phyloP scores from a whole-genome alignment of 2,329 filamentous ascomycete genomes.

The Pseudofabraea citricarpa region DNA sequence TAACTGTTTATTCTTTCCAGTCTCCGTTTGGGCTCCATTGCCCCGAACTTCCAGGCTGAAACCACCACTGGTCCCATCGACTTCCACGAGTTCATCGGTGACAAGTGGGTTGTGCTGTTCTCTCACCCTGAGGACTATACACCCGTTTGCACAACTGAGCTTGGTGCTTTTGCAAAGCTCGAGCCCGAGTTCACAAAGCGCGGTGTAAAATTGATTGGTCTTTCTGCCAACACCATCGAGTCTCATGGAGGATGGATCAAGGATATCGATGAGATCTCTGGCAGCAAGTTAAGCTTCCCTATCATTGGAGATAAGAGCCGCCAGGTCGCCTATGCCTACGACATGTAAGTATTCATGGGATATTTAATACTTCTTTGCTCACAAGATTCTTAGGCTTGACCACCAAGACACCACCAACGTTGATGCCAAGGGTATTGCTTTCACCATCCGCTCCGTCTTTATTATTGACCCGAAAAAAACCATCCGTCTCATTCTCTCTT shows the following conservation, averaged over 20 bases:
- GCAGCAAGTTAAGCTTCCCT: constrained; percentile 67
- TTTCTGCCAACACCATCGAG: constrained; percentile 80
- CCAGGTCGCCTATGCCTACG: constrained; percentile 70
- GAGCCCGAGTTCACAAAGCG: constrained; percentile 84
- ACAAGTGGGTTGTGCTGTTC: constrained; percentile 79
- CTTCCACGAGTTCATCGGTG: constrained; percentile 77
- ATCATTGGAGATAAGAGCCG: constrained; percentile 80
- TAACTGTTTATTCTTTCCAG: constrained; percentile 32
- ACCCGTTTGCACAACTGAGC: constrained; percentile 92
- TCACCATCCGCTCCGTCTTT: constrained; percentile 93
- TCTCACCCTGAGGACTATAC: constrained; percentile 89
- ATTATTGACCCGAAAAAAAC: constrained; percentile 92
- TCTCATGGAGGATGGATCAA: constrained; percentile 87
- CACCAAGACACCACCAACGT: constrained; percentile 79
- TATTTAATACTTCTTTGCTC: constrained; percentile 5
- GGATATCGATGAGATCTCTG: constrained; percentile 77
- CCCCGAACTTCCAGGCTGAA: constrained; percentile 80
- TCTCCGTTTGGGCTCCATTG: constrained; percentile 60
- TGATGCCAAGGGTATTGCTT: constrained; percentile 76
- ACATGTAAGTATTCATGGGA: constrained; percentile 60
- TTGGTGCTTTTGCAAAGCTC: constrained; percentile 87
- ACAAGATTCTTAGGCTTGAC: constrained; percentile 52
- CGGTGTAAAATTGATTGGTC: constrained; percentile 84
- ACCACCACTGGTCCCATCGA: constrained; percentile 74
- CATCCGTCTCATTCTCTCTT: constrained; percentile 87